Percentiles rank a stretch among this genome's conserved stretches.
Conservation (phyloP, 2,329 filamentous ascomycete species). For the Cephalotrichum gorgonifer region DNA sequence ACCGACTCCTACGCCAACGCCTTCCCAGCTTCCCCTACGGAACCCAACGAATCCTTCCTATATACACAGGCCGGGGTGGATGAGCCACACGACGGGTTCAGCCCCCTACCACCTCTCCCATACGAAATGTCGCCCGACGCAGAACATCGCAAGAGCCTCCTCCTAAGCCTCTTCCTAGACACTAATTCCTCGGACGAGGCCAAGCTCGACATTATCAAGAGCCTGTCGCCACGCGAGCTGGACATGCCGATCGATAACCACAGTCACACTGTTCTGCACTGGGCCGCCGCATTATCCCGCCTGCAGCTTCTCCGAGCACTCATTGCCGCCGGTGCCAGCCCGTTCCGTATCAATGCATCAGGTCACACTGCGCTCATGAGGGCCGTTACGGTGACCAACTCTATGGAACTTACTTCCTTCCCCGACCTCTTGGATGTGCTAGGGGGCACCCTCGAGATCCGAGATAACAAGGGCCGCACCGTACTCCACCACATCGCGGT, state of each 20-base stretch:
- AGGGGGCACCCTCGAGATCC: slow-evolving; percentile 79
- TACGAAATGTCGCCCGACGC: slow-evolving; percentile 52
- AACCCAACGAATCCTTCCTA: slow-evolving; percentile 70
- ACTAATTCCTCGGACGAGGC: slow-evolving; percentile 58
- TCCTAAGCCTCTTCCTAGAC: slow-evolving; percentile 78
- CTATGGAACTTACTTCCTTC: slow-evolving; percentile 82
- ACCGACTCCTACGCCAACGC: slow-evolving; percentile 33
- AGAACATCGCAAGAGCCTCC: slow-evolving; percentile 69
- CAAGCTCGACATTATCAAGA: slow-evolving; percentile 62
- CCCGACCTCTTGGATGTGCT: slow-evolving; percentile 83
- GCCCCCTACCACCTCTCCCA: slow-evolving; percentile 55
- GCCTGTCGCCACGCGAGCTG: slow-evolving; percentile 68
- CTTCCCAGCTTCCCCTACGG: slow-evolving; percentile 64
- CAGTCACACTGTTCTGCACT: slow-evolving; percentile 84
- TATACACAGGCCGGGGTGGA: slow-evolving; percentile 44
- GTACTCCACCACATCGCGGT: slow-evolving; percentile 95
- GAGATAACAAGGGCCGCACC: slow-evolving; percentile 81
- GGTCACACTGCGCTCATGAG: slow-evolving; percentile 92
- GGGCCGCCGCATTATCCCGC: slow-evolving; percentile 87
- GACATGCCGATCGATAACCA: slow-evolving; percentile 88
- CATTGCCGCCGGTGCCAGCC: slow-evolving; percentile 75
- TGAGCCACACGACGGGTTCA: slow-evolving; percentile 38
- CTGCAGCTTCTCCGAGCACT: slow-evolving; percentile 73
- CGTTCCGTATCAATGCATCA: slow-evolving; percentile 76
- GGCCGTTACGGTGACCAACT: slow-evolving; percentile 87